A percentile compares a stretch with the other conserved stretches of the same genome.
phyloP scores from a whole-genome alignment of 768 basidiomycete species.

The Trametes gibbosa region DNA sequence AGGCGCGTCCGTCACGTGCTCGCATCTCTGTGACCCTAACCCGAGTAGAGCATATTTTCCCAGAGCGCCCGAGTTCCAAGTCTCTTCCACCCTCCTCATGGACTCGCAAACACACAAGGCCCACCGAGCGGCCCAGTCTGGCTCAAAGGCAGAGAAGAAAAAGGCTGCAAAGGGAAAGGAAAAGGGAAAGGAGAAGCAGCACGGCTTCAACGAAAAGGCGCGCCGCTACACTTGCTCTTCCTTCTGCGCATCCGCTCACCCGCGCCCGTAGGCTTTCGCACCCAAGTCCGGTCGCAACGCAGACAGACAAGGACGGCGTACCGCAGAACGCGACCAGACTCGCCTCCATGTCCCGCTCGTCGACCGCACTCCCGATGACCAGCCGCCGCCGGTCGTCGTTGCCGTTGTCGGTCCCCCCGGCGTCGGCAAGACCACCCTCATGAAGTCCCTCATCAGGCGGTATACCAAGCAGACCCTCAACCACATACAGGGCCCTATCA shows the following conservation, averaged over 20 bases:
- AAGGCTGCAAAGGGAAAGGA: slow-evolving; percentile 52
- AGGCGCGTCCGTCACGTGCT: slow-evolving; percentile 21
- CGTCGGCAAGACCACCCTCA: slow-evolving; percentile 92
- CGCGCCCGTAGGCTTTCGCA: slow-evolving; percentile 72
- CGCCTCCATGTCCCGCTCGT: slow-evolving; percentile 95
- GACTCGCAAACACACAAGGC: slow-evolving; percentile 79
- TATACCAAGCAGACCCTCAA: slow-evolving; percentile 92
- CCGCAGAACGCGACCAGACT: slow-evolving; percentile 91
- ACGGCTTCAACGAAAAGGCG: slow-evolving; percentile 91
- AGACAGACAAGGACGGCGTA: slow-evolving; percentile 84
- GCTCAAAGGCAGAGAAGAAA: slow-evolving; percentile 76
- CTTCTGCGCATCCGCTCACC: background rate
- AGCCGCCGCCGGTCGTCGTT: slow-evolving; percentile 90
- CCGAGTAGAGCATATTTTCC: slow-evolving; percentile 8
- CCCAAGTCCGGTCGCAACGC: slow-evolving; percentile 88
- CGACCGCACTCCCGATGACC: slow-evolving; percentile 87
- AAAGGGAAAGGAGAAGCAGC: slow-evolving; percentile 65
- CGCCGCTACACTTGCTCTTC: slow-evolving; percentile 17
- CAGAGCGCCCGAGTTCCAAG: slow-evolving; percentile 2
- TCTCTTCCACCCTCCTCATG: slow-evolving; percentile 38
- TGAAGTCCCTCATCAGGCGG: slow-evolving; percentile 86
- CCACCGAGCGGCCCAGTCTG: slow-evolving; percentile 72
- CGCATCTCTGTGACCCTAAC: slow-evolving; percentile 14
- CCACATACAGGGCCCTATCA: slow-evolving; percentile 90
- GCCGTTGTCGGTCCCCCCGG: slow-evolving; percentile 96